Percentiles rank a stretch among this genome's conserved stretches.
phyloP scores from a whole-genome alignment of 495 filamentous ascomycete species.

The Venustampulla echinocandica region DNA sequence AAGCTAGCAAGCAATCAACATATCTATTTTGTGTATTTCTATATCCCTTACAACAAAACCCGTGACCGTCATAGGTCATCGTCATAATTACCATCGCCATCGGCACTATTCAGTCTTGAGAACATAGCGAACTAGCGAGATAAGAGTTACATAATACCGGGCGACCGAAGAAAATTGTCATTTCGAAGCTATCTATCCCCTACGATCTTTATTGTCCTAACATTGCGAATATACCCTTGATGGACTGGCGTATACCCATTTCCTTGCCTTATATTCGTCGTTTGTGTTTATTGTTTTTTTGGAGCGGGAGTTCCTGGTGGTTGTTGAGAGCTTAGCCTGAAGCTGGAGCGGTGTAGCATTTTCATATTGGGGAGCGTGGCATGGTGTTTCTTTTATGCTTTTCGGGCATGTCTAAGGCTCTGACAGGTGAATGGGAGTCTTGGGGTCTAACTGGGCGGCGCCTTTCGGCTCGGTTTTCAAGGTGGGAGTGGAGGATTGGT shows the following conservation, averaged over 20 bases:
- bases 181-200: not conserved
- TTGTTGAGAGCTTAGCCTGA: slow-evolving; percentile 6
- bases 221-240: slow-evolving; percentile 3
- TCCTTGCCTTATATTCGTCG: not conserved
- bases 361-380: not conserved
- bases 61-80: too few relatives aligned
- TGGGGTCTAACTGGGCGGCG: not conserved
- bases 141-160: slow-evolving; percentile 4
- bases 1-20: slow-evolving; percentile 1
- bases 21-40: slow-evolving; percentile 19
- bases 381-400: too few relatives aligned
- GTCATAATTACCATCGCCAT: too few relatives aligned
- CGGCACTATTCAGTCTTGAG: too few relatives aligned
- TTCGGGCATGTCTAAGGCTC: not conserved
- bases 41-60: not conserved
- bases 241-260: slow-evolving; percentile 1
- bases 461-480: slow-evolving; percentile 9
- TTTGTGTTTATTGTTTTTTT: slow-evolving; percentile 1
- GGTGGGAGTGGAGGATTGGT: slow-evolving; percentile 16
- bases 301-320: slow-evolving; percentile 6
- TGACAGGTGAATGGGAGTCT: not conserved
- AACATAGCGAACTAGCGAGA: too few relatives aligned
- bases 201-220: not conserved
- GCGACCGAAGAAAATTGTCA: not conserved
- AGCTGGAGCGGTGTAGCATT: slow-evolving; percentile 1